A percentile compares a stretch with the other conserved stretches of the same genome.
These are phyloP conservation scores for Barnettozyma wickerhamii DNA, from an alignment of 805 yeast genomes.

Conservation along the genomic window DNA sequence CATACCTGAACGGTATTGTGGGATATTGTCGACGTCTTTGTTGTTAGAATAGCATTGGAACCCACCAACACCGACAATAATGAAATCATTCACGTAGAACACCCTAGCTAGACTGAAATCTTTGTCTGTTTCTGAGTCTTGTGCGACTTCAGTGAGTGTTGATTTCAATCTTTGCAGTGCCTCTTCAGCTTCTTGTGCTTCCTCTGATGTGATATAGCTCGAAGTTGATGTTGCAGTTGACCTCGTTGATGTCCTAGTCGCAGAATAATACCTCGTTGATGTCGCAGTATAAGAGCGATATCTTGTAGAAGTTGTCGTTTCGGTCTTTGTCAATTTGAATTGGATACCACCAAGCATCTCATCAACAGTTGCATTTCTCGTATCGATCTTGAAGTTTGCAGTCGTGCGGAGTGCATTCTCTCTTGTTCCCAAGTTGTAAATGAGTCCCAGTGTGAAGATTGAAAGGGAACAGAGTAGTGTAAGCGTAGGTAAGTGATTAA, in stretches of 20 bases:
- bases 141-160: not conserved
- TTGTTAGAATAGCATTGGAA: not conserved
- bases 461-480: not conserved
- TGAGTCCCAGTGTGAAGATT: not conserved
- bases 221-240: not conserved
- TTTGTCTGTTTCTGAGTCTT: not conserved
- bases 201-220: not conserved
- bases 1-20: not conserved
- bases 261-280: not conserved
- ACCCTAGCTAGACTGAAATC: not conserved
- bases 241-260: not conserved
- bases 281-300: not conserved
- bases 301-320: not conserved
- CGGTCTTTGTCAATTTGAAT: not conserved
- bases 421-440: not conserved
- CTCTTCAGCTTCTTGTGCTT: not conserved
- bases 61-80: not conserved
- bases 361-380: not conserved
- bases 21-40: not conserved
- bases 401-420: not conserved
- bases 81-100: not conserved
- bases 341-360: not conserved
- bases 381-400: not conserved
- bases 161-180: not conserved
- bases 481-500: not conserved